phyloP scores from a whole-genome alignment of 805 yeast genomes.

The Groenewaldozyma tartarivorans region DNA sequence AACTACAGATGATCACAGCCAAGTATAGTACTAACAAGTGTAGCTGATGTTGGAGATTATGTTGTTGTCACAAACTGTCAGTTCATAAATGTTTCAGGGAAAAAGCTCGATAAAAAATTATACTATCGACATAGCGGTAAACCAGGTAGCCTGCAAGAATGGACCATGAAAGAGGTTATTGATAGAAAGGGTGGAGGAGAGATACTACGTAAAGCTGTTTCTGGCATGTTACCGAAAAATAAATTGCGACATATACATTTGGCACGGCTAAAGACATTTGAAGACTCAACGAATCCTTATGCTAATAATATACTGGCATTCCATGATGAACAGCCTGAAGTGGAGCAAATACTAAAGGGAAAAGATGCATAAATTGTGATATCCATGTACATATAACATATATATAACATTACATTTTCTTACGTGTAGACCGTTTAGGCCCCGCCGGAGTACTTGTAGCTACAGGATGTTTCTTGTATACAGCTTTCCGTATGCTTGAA shows the following conservation, averaged over 20 bases:
- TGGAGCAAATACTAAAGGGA: conserved; percentile 1
- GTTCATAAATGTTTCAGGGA: conserved; percentile 73
- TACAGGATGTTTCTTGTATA: neutral
- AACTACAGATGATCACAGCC: conserved; percentile 29
- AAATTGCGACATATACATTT: conserved; percentile 68
- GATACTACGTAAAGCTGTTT: conserved; percentile 74
- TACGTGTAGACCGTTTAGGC: neutral
- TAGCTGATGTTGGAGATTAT: conserved; percentile 84
- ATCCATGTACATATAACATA: neutral
- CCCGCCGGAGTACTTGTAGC: neutral
- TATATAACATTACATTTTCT: neutral
- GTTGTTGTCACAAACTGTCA: conserved; percentile 94
- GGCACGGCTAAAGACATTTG: conserved; percentile 77
- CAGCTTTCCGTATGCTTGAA: neutral
- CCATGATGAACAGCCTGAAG: conserved; percentile 50
- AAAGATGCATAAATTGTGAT: neutral
- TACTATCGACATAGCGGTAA: conserved; percentile 85
- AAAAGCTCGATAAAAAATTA: conserved; percentile 66
- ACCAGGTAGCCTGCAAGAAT: conserved; percentile 81
- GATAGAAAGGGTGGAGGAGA: conserved; percentile 84
- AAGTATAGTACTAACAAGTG: conserved; percentile 9
- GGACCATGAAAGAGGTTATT: conserved; percentile 69
- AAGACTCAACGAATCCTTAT: conserved; percentile 84
- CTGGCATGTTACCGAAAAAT: conserved; percentile 94
- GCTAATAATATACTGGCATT: conserved; percentile 72